phyloP scores from a whole-genome alignment of 768 basidiomycete species.

The Cystobasidiopsis lactophilus region DNA sequence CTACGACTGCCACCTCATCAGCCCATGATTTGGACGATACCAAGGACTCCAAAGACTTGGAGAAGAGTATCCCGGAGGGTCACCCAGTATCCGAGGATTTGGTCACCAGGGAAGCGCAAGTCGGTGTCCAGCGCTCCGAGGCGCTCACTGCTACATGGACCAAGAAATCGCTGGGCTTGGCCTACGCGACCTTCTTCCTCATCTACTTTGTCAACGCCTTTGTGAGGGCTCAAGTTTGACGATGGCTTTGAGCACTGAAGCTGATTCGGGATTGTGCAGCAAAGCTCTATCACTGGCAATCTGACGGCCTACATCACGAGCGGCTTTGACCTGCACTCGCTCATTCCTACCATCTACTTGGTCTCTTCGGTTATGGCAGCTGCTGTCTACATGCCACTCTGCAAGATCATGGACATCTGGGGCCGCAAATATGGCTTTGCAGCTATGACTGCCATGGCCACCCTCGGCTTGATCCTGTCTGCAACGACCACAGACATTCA shows the following conservation, averaged over 20 bases:
- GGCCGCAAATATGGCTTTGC: slow-evolving; percentile 16
- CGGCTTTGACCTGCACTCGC: slow-evolving; percentile 20
- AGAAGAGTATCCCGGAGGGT: too few species aligned
- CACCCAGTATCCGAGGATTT: too few species aligned
- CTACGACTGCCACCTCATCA: too few species aligned
- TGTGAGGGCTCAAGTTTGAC: too few species aligned
- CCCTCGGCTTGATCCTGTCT: slow-evolving; percentile 18
- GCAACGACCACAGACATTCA: slow-evolving; percentile 17
- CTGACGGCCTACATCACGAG: slow-evolving; percentile 14
- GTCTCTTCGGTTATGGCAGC: slow-evolving; percentile 16
- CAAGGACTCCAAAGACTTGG: too few species aligned
- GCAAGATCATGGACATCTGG: slow-evolving; percentile 18
- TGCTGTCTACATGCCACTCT: slow-evolving; percentile 16
- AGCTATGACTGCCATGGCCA: slow-evolving; percentile 11
- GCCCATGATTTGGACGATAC: too few species aligned
- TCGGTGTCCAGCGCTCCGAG: slow-evolving; percentile 12
- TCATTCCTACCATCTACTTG: slow-evolving; percentile 19
- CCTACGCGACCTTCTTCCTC: slow-evolving; percentile 14
- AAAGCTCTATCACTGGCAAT: slow-evolving; percentile 16
- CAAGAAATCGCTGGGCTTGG: slow-evolving; percentile 6
- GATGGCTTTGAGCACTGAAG: too few species aligned
- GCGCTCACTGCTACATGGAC: slow-evolving; percentile 16
- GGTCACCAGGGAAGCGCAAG: slow-evolving; percentile 14
- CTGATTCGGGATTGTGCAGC: too few species aligned
- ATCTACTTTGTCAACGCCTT: neutral